Base-by-base conservation (phyloP, 306 rosid species). In the Neltuma alba region DNA sequence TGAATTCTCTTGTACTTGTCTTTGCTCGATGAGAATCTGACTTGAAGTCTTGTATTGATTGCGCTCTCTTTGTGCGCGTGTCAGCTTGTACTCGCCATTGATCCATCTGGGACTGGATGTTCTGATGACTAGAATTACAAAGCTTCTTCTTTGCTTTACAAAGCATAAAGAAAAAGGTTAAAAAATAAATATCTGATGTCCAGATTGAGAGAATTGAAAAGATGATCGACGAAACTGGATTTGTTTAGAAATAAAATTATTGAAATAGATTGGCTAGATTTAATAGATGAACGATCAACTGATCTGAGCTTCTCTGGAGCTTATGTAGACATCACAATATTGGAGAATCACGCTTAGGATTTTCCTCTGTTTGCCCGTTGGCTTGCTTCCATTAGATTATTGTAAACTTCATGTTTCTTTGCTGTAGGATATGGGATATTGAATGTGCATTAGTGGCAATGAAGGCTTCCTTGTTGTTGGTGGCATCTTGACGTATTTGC, bases 171-270 rank as follows among this genome's bases (percentile, higher is more conserved):
- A 65, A 40, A 34, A 76, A 33, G 50, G 37, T 28, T 65, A 36
- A 50, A 50, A 28, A 48, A 27, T 33, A 48, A 47, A 52, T 42
- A 15, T 28, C 23, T 76, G 71, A 37, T 30, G 30, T 36, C 30
- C 37, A 47, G 47, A 47, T 60, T 69, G 57, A 60, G 64, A 37
- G 37, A 76, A 44, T 14, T 40, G 57, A 58, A 71, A 27, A 45
- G 76, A 42, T 79, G 68, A 61, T 69, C 3, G 44, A 65, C 78
- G 76, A 67, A 45, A 28, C 50, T 67, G 74, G 68, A 47, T 83
- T 72, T 79, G 34, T 57, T 25, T 60, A 45, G 67, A 41, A 52
- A 52, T 15, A 37, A 37, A 58, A 72, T 60, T 34, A 48, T 74
- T 69, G 16, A 69, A 74, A 58, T 44, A 25, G 60, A 50, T 33